phyloP scores from a whole-genome alignment of 257 asterid genomes.

The Oldenlandia corymbosa region DNA sequence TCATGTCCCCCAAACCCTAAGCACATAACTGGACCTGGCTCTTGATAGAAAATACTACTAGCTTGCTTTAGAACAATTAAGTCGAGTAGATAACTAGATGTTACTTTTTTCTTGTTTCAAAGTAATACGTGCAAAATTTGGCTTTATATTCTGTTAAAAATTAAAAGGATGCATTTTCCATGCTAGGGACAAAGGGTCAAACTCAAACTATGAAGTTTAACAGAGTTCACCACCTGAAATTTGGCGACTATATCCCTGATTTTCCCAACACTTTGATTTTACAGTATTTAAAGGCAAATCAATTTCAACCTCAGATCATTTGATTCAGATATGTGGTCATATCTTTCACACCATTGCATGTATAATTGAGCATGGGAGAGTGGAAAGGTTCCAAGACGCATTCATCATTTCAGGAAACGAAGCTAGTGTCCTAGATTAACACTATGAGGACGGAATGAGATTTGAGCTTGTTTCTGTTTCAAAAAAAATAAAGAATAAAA shows the following conservation, averaged over 20 bases:
- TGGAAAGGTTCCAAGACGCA: background rate
- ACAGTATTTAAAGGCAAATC: background rate
- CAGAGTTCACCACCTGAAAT: no score
- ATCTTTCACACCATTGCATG: background rate
- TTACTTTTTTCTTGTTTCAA: no score
- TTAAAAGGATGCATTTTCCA: no score
- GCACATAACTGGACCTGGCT: background rate
- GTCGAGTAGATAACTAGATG: no score
- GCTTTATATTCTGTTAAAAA: no score
- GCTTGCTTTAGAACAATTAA: background rate
- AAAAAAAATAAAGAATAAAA: no score
- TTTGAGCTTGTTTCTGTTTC: background rate
- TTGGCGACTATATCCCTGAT: no score
- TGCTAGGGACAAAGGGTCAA: no score
- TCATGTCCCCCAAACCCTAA: conserved; percentile 5
- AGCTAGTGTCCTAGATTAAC: background rate
- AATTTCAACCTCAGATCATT: background rate
- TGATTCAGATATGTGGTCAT: background rate
- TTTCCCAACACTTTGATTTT: no score
- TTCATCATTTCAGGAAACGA: background rate
- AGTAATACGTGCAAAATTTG: no score
- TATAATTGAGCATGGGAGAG: background rate
- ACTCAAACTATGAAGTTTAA: no score
- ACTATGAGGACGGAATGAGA: background rate
- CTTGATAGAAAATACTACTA: background rate